phyloP scores from a whole-genome alignment of 163 green algal species.

The Chlamydomonas reinhardtii region DNA sequence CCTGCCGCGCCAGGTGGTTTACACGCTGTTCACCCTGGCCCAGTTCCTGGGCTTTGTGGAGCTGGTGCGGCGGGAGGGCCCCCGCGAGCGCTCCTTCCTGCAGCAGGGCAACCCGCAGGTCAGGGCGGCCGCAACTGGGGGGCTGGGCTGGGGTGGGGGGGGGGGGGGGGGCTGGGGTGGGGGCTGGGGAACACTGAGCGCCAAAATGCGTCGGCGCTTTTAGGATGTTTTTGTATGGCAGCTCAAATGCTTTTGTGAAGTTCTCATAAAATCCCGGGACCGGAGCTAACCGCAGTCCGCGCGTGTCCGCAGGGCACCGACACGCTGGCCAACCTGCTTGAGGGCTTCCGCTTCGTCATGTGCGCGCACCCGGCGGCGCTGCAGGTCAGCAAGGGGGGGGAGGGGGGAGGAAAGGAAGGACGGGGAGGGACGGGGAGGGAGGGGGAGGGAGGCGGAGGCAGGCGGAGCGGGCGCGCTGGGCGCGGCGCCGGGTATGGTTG shows the following conservation, averaged over 20 bases:
- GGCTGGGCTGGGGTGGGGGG: too few species aligned
- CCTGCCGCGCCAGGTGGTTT: slow-evolving; percentile 28
- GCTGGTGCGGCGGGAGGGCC: slow-evolving; percentile 76
- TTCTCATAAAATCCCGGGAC: too few species aligned
- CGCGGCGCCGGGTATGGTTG: too few species aligned
- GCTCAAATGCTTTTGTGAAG: too few species aligned
- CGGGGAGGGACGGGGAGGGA: neutral
- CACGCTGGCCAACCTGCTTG: slow-evolving; percentile 62
- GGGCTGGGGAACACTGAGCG: too few species aligned
- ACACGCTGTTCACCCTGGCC: slow-evolving; percentile 75
- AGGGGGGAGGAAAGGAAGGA: neutral
- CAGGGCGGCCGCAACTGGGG: too few species aligned
- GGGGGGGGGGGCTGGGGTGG: too few species aligned
- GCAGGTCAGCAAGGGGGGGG: slow-evolving; percentile 30
- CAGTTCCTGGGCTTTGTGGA: slow-evolving; percentile 81
- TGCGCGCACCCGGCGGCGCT: slow-evolving; percentile 53
- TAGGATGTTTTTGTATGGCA: too few species aligned
- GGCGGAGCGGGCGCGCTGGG: too few species aligned
- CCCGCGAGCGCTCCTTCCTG: slow-evolving; percentile 72
- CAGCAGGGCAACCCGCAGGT: slow-evolving; percentile 62
- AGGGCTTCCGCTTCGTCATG: slow-evolving; percentile 64
- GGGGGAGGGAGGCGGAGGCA: neutral
- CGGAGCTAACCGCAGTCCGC: too few species aligned
- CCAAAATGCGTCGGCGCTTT: too few species aligned
- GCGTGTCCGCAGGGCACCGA: slow-evolving; percentile 61